phyloP scores from a whole-genome alignment of 2,329 filamentous ascomycete species.

The Monascus ruber region DNA sequence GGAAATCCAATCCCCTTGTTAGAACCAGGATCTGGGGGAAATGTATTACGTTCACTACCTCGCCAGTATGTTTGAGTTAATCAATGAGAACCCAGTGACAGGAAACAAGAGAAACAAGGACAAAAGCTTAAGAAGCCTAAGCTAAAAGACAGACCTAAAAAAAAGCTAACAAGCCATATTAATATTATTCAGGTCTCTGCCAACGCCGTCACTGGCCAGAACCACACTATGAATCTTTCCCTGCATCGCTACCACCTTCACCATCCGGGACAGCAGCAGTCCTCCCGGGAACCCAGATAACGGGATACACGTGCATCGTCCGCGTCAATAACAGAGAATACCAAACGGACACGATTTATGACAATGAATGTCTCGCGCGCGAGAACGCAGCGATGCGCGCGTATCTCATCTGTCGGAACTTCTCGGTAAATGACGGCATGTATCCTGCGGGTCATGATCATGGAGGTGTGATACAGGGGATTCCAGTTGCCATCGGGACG shows the following conservation, averaged over 20 bases:
- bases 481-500: constrained; percentile 53
- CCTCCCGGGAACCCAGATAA: constrained; percentile 10
- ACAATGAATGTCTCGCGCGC: constrained; percentile 69
- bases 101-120: not conserved
- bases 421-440: constrained; percentile 95
- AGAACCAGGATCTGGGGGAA: not conserved
- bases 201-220: constrained; percentile 88
- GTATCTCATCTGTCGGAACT: constrained; percentile 96
- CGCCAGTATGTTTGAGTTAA: constrained; percentile 50
- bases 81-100: not conserved
- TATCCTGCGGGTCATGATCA: constrained; percentile 46
- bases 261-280: not conserved
- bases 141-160: constrained; percentile 6
- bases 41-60: constrained; percentile 53
- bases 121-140: not conserved
- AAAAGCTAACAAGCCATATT: constrained; percentile 27
- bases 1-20: too few species aligned
- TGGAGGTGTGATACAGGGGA: constrained; percentile 46
- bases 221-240: constrained; percentile 65
- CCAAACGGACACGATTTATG: constrained; percentile 77
- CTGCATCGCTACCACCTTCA: not conserved
- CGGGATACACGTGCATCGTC: constrained; percentile 79
- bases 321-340: constrained; percentile 95
- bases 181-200: constrained; percentile 60
- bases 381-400: constrained; percentile 92